phyloP scores from a whole-genome alignment of 768 basidiomycete genomes.

The Pleurotus djamor region DNA sequence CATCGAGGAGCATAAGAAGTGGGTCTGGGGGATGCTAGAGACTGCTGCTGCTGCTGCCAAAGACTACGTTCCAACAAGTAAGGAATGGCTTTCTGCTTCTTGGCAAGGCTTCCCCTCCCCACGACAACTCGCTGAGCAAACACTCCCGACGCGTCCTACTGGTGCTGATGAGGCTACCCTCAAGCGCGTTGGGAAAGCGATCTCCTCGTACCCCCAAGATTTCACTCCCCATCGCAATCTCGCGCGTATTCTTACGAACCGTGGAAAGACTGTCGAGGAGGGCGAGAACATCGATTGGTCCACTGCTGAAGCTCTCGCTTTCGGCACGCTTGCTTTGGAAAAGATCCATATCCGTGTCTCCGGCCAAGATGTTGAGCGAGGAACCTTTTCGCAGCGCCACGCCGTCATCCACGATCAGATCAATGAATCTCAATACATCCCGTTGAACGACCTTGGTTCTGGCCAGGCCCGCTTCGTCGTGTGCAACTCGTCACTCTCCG shows the following conservation, averaged over 20 bases:
- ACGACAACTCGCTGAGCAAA: slow-evolving; percentile 89
- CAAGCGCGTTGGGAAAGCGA: slow-evolving; percentile 80
- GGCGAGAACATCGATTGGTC: slow-evolving; percentile 96
- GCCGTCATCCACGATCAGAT: slow-evolving; percentile 95
- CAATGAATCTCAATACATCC: slow-evolving; percentile 87
- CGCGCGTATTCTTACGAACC: slow-evolving; percentile 82
- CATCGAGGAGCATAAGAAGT: slow-evolving; percentile 97
- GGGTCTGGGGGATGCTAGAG: slow-evolving; percentile 99
- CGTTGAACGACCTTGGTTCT: slow-evolving; percentile 84
- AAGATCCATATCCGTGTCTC: slow-evolving; percentile 93
- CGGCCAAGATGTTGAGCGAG: slow-evolving; percentile 98
- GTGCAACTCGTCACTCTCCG: slow-evolving; percentile 96
- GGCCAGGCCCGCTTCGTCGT: slow-evolving; percentile 92
- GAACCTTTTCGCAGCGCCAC: slow-evolving; percentile 98
- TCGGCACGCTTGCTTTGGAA: slow-evolving; percentile 91
- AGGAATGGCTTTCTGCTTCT: slow-evolving; percentile 97
- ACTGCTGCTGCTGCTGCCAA: slow-evolving; percentile 92
- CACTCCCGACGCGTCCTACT: slow-evolving; percentile 88
- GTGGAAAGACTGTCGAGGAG: slow-evolving; percentile 91
- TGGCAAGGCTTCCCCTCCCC: slow-evolving; percentile 99
- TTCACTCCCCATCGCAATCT: slow-evolving; percentile 93
- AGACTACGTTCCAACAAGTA: slow-evolving; percentile 91
- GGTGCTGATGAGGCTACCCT: slow-evolving; percentile 77
- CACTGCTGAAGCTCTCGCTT: slow-evolving; percentile 96
- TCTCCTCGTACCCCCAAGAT: slow-evolving; percentile 81